Conservation (phyloP, 2,329 filamentous ascomycete species). For the Arachnopeziza araneosa region DNA sequence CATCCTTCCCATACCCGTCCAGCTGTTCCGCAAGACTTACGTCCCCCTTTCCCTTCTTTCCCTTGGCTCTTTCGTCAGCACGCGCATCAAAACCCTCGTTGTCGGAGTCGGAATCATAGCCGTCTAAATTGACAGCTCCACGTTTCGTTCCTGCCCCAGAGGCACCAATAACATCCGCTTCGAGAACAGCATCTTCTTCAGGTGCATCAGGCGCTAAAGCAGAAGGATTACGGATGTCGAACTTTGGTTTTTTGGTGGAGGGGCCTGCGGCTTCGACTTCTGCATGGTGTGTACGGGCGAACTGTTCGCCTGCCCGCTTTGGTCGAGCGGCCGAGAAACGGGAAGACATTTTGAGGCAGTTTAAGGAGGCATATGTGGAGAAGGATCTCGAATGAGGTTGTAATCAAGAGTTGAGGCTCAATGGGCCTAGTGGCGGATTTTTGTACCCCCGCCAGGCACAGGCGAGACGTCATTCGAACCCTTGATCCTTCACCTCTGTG, state of each 20-base stretch:
- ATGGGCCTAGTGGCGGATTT: slow-evolving; percentile 10
- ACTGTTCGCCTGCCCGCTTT: slow-evolving; percentile 78
- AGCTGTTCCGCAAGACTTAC: slow-evolving; percentile 47
- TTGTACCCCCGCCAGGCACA: slow-evolving; percentile 15
- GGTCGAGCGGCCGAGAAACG: slow-evolving; percentile 64
- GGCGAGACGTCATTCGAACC: slow-evolving; percentile 13
- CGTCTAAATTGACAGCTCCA: slow-evolving; percentile 91
- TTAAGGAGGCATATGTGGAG: background rate
- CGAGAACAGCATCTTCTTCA: slow-evolving; percentile 71
- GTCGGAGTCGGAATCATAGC: slow-evolving; percentile 90
- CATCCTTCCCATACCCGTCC: slow-evolving; percentile 41
- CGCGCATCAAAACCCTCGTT: slow-evolving; percentile 83
- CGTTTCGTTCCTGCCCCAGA: slow-evolving; percentile 72
- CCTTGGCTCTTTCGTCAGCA: slow-evolving; percentile 52
- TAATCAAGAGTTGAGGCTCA: background rate
- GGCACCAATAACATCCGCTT: slow-evolving; percentile 86
- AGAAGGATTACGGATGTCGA: slow-evolving; percentile 92
- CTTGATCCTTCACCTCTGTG: background rate
- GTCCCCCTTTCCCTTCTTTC: slow-evolving; percentile 36
- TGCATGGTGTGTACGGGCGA: slow-evolving; percentile 66
- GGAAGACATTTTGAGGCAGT: slow-evolving; percentile 43
- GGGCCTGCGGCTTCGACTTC: slow-evolving; percentile 41
- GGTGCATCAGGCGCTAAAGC: slow-evolving; percentile 78
- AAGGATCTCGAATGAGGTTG: background rate
- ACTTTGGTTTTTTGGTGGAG: slow-evolving; percentile 74